Evolutionary conservation across 2,329 filamentous ascomycete genomes (phyloP), one percentile per base, ranked within the genome.

Genomic region (Purpureocillium lavendulum): DNA sequence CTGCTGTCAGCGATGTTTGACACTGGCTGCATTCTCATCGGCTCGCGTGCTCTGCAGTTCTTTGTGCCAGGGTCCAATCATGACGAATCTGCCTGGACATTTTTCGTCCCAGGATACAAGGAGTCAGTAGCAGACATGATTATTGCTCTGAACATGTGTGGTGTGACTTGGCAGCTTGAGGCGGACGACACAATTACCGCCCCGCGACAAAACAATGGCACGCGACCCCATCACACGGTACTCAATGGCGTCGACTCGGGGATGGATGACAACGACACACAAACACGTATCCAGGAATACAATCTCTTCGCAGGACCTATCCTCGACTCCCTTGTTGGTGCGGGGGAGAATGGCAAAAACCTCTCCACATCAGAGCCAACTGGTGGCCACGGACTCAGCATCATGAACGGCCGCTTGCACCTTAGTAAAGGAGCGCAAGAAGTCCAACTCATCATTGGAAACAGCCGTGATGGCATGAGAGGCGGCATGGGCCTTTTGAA

Each of bases 1-100:
- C 32, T 46, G 8, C 35, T 46, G 15, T 41, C 39, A 8, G 39
- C 36, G 12, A 40, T 43, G 30, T 46, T 46, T 16, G 32, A 46
- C 16, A 38, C 41, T 4, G 30, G 39, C 14, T 39, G 37, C 15
- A 36, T 46, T 30, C 21, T 46, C n/a, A 40, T 21, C 31, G 15
- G 43, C 18, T 31, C 41, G 13, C 35, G 39, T 14, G 41, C 41
- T n/a, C 12, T 46, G 11, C 30, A 41, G 21, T 45, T 41, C 36
- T 46, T 46, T 11, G 11, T 46, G 9, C 44, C 39, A 7, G 13
- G 34, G n/a, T 44, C 35, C 4, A 26, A 29, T 30, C 7, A 11
- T 7, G 14, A 32, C 7, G 26, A 46, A 8, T 30, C 24, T 9
- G 16, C 24, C 13, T 46, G 18, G 40, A 38, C 38, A 14, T 44